A percentile compares a stretch with the other conserved stretches of the same genome.
These are phyloP conservation scores for Cryomyces antarcticus DNA, from an alignment of 495 filamentous ascomycete genomes.

Conservation along the genomic window DNA sequence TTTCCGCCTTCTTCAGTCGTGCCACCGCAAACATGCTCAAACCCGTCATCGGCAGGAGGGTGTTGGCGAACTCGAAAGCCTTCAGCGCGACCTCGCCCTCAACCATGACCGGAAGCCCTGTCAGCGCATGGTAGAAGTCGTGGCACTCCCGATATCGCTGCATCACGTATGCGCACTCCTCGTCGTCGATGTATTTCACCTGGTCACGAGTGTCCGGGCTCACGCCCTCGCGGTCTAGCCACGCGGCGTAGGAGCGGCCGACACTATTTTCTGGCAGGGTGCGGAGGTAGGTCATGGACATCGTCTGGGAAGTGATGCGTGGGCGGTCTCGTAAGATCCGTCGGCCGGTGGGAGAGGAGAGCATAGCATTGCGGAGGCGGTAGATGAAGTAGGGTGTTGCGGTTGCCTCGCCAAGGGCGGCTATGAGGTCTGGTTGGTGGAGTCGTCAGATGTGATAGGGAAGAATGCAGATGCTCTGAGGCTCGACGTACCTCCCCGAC, in stretches of 20 bases:
- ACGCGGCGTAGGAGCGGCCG: slow-evolving; percentile 64
- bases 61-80: slow-evolving; percentile 92
- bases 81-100: slow-evolving; percentile 93
- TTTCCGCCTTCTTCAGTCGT: slow-evolving; percentile 57
- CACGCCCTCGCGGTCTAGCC: slow-evolving; percentile 84
- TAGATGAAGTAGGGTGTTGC: slow-evolving; percentile 89
- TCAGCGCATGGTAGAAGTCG: slow-evolving; percentile 95
- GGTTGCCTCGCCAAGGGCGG: slow-evolving; percentile 78
- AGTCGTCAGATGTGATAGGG: neutral
- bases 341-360: slow-evolving; percentile 60
- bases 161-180: slow-evolving; percentile 95
- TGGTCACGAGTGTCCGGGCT: slow-evolving; percentile 66
- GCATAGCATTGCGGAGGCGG: slow-evolving; percentile 82
- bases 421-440: slow-evolving; percentile 56
- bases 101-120: slow-evolving; percentile 71
- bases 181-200: slow-evolving; percentile 82
- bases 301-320: slow-evolving; percentile 61
- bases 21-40: slow-evolving; percentile 49
- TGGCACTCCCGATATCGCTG: slow-evolving; percentile 95
- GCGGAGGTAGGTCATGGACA: slow-evolving; percentile 52
- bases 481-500: slow-evolving; percentile 40
- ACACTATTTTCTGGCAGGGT: slow-evolving; percentile 51
- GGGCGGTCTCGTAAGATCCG: slow-evolving; percentile 82
- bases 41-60: slow-evolving; percentile 84
- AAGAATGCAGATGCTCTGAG: neutral